A percentile compares a stretch with the other conserved stretches of the same genome.
phyloP scores from a whole-genome alignment of 768 basidiomycete genomes.

The Pulveroboletus sp. region DNA sequence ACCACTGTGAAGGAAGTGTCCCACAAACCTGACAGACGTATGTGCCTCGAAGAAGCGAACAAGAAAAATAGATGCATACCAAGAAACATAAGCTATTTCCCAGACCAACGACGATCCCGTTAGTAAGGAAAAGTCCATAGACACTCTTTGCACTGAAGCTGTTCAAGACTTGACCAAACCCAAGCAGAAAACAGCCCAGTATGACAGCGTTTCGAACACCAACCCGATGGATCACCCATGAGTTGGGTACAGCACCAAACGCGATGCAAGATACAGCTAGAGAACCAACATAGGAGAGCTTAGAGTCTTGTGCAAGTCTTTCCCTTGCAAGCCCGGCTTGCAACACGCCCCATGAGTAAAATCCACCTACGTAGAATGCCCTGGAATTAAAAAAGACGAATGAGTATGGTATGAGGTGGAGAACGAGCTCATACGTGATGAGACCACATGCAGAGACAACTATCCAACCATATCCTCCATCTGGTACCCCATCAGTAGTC shows the following conservation, averaged over 20 bases:
- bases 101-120: constrained; percentile 27
- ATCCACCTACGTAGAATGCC: constrained; percentile 23
- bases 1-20: constrained; percentile 34
- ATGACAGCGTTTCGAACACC: constrained; percentile 27
- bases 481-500: constrained; percentile 17
- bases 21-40: constrained; percentile 21
- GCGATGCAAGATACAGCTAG: constrained; percentile 26
- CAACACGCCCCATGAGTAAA: constrained; percentile 30
- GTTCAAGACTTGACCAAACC: constrained; percentile 27
- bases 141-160: constrained; percentile 19
- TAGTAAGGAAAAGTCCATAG: constrained; percentile 26
- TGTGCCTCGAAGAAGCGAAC: not conserved
- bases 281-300: constrained; percentile 32
- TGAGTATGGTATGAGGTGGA: not conserved
- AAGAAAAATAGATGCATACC: constrained; percentile 9
- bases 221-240: constrained; percentile 28
- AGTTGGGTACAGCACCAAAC: constrained; percentile 26
- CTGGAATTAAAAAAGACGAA: constrained; percentile 7
- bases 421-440: constrained; percentile 19
- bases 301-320: constrained; percentile 22
- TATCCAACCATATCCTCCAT: constrained; percentile 33
- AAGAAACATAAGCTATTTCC: constrained; percentile 26
- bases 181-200: constrained; percentile 27
- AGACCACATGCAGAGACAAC: constrained; percentile 28
- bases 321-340: constrained; percentile 28